A percentile compares a stretch with the other conserved stretches of the same genome.
phyloP scores from a whole-genome alignment of 768 basidiomycete species.

The Leccinum truebloodii region DNA sequence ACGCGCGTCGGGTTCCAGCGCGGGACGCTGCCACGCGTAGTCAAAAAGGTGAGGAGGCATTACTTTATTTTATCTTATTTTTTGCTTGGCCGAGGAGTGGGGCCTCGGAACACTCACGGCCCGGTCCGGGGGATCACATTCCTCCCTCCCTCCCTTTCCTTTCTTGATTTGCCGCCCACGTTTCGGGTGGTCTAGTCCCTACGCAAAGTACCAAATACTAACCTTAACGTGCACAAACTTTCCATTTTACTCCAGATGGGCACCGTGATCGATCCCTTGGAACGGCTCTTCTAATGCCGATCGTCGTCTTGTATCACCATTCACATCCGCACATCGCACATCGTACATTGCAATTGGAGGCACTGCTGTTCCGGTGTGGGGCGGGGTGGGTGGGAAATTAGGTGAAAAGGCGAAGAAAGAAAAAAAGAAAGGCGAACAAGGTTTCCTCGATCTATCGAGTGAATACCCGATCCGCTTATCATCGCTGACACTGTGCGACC shows the following conservation, averaged over 20 bases:
- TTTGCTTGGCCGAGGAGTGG: background rate
- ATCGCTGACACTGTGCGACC: background rate
- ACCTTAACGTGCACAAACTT: background rate
- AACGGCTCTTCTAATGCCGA: slow-evolving; percentile 44
- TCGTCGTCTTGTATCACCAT: background rate
- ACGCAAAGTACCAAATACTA: background rate
- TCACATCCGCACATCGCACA: background rate
- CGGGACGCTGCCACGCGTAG: slow-evolving; percentile 80
- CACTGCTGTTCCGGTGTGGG: background rate
- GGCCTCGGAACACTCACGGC: too few species aligned
- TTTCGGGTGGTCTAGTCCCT: background rate
- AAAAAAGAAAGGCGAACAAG: background rate
- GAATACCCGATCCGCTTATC: background rate
- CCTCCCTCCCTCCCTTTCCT: background rate
- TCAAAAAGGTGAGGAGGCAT: slow-evolving; percentile 66
- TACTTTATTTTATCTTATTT: background rate
- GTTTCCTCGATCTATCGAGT: background rate
- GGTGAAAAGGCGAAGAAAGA: background rate
- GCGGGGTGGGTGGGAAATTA: background rate
- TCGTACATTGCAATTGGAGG: background rate
- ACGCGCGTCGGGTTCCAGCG: slow-evolving; percentile 82
- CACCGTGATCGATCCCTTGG: slow-evolving; percentile 66
- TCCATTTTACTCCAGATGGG: slow-evolving; percentile 53
- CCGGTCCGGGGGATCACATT: background rate
- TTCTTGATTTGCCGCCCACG: background rate